A percentile compares a stretch with the other conserved stretches of the same genome.
Evolutionary conservation across 164 flowering plant species (phyloP).

Genomic region (Warburgia ugandensis): DNA sequence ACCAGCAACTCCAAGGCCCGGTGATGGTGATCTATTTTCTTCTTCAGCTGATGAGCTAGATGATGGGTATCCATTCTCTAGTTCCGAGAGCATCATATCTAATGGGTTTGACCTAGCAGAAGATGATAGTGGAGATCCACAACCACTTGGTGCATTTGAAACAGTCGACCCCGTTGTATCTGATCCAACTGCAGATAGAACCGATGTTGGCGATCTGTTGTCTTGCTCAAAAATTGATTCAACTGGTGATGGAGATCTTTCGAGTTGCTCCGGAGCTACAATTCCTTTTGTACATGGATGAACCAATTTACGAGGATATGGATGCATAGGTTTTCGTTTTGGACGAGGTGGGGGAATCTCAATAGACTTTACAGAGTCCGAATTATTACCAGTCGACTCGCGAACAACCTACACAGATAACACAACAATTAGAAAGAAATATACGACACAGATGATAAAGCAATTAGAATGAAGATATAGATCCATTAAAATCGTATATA

Average conservation of each 20-base stretch:
- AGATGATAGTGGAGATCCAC: slow-evolving; percentile 48
- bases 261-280: slow-evolving; percentile 12
- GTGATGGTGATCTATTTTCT: slow-evolving; percentile 20
- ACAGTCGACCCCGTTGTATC: slow-evolving; percentile 26
- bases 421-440: slow-evolving; percentile 6
- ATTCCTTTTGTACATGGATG: slow-evolving; percentile 18
- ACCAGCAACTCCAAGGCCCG: slow-evolving; percentile 9
- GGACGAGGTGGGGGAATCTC: slow-evolving; percentile 94
- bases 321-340: slow-evolving; percentile 74
- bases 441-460: slow-evolving; percentile 2
- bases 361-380: slow-evolving; percentile 35
- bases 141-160: slow-evolving; percentile 30
- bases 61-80: slow-evolving; percentile 20
- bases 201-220: slow-evolving; percentile 58
- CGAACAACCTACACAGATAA: slow-evolving; percentile 40
- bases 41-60: slow-evolving; percentile 16
- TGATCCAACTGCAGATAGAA: slow-evolving; percentile 42
- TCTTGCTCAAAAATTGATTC: slow-evolving; percentile 34
- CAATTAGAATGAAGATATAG: slow-evolving; percentile 9
- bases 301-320: slow-evolving; percentile 71
- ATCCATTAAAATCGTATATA: slow-evolving; percentile 16
- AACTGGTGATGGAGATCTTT: slow-evolving; percentile 30
- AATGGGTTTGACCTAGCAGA: slow-evolving; percentile 8
- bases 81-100: neutral
- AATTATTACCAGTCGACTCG: slow-evolving; percentile 32